These are phyloP conservation scores for Sanghuangporus baumii DNA, from an alignment of 1,284 basidiomycete genomes.

Conservation along the genomic window DNA sequence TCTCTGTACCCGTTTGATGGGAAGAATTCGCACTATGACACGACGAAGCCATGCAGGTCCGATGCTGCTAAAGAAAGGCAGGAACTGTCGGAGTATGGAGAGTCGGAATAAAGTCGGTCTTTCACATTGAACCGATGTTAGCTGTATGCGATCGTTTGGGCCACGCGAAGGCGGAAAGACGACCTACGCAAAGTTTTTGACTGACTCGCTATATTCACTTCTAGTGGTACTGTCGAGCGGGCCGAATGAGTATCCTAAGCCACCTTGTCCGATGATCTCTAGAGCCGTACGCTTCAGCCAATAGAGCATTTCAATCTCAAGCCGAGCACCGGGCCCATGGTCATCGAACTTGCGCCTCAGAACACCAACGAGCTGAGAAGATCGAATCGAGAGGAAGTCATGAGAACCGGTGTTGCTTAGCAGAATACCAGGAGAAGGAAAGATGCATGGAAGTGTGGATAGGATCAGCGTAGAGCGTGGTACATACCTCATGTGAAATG, in stretches of 20 bases:
- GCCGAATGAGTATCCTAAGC: constrained; percentile 36
- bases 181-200: constrained; percentile 17
- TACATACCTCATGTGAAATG: constrained; percentile 16
- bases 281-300: constrained; percentile 36
- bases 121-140: neutral
- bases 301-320: constrained; percentile 29
- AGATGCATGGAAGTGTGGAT: neutral
- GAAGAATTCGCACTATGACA: constrained; percentile 27
- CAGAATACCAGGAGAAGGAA: neutral
- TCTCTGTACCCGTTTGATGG: constrained; percentile 22
- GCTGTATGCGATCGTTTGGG: neutral
- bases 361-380: constrained; percentile 2
- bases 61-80: constrained; percentile 24
- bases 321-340: neutral
- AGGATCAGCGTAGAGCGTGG: neutral
- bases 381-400: neutral
- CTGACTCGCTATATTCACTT: constrained; percentile 15
- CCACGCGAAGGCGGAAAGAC: neutral
- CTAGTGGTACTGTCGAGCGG: constrained; percentile 20
- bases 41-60: constrained; percentile 27
- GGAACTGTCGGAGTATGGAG: constrained; percentile 19
- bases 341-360: constrained; percentile 26
- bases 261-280: constrained; percentile 36
- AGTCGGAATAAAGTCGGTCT: constrained; percentile 18
- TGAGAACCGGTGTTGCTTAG: neutral